phyloP scores from a whole-genome alignment of 2,329 filamentous ascomycete species.

The Aspergillus jensenii region DNA sequence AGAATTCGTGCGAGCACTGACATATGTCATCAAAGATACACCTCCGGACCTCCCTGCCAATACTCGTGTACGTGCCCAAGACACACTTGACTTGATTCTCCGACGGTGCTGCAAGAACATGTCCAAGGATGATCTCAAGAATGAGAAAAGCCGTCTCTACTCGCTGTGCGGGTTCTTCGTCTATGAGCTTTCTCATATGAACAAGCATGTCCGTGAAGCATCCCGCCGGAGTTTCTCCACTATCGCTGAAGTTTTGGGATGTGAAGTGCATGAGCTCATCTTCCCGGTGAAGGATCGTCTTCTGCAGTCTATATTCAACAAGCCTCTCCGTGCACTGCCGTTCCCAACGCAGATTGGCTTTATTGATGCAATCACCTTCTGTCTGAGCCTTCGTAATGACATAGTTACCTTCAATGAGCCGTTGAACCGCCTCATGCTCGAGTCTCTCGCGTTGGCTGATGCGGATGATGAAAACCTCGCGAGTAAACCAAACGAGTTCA shows the following conservation, averaged over 20 bases:
- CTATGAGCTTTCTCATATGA: slow-evolving; percentile 90
- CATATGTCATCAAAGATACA: slow-evolving; percentile 98
- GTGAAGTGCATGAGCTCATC: slow-evolving; percentile 83
- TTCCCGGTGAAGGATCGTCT: slow-evolving; percentile 87
- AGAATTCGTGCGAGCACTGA: slow-evolving; percentile 85
- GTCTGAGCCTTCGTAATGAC: slow-evolving; percentile 82
- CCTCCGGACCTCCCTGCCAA: slow-evolving; percentile 89
- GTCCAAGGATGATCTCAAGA: slow-evolving; percentile 75
- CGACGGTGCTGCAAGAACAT: slow-evolving; percentile 74
- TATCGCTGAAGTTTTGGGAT: slow-evolving; percentile 73
- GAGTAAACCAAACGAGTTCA: slow-evolving; percentile 88
- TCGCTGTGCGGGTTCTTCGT: slow-evolving; percentile 83
- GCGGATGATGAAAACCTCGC: slow-evolving; percentile 90
- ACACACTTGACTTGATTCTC: slow-evolving; percentile 77
- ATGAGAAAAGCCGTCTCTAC: slow-evolving; percentile 65
- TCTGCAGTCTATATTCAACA: slow-evolving; percentile 89
- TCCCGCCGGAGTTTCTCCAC: slow-evolving; percentile 78
- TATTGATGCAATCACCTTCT: slow-evolving; percentile 96
- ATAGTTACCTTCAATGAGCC: slow-evolving; percentile 92
- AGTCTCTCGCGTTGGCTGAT: slow-evolving; percentile 90
- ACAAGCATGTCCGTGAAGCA: slow-evolving; percentile 86
- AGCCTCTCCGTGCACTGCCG: slow-evolving; percentile 86
- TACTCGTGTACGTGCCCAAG: slow-evolving; percentile 78
- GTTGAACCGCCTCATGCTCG: slow-evolving; percentile 84
- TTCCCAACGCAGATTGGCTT: slow-evolving; percentile 97